Conservation (phyloP, 768 basidiomycete genomes). For the Clitopilus hobsonii region DNA sequence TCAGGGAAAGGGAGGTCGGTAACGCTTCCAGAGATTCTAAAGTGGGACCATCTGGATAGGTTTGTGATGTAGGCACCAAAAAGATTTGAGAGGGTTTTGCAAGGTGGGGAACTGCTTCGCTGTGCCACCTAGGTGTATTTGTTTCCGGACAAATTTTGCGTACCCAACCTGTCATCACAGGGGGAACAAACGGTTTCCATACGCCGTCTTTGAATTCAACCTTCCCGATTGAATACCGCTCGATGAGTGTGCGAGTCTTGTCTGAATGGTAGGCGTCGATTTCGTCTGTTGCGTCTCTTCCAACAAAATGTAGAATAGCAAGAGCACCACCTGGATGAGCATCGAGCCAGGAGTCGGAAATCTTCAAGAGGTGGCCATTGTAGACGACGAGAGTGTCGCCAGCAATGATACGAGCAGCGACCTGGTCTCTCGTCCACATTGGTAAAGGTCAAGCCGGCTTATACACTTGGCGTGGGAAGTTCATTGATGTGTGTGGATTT, state of each 20-base stretch:
- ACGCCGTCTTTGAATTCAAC: slow-evolving; percentile 54
- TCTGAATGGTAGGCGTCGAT: slow-evolving; percentile 86
- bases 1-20: slow-evolving; percentile 48
- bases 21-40: slow-evolving; percentile 53
- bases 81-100: slow-evolving; percentile 48
- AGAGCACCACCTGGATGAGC: slow-evolving; percentile 88
- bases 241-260: slow-evolving; percentile 49
- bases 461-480: slow-evolving; percentile 27
- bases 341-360: slow-evolving; percentile 74
- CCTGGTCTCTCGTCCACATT: slow-evolving; percentile 37
- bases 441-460: not conserved
- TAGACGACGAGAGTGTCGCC: slow-evolving; percentile 79
- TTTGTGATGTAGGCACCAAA: slow-evolving; percentile 38
- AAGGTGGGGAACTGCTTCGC: slow-evolving; percentile 44
- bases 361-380: slow-evolving; percentile 54
- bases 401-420: slow-evolving; percentile 66
- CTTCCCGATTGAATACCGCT: slow-evolving; percentile 63
- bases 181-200: slow-evolving; percentile 83
- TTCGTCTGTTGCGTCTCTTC: slow-evolving; percentile 92
- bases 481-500: not conserved
- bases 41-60: slow-evolving; percentile 36
- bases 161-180: slow-evolving; percentile 82
- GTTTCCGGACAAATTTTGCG: slow-evolving; percentile 35
- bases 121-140: slow-evolving; percentile 47
- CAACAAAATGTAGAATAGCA: slow-evolving; percentile 90